phyloP scores from a whole-genome alignment of 768 basidiomycete genomes.

The Lactarius trivialis region DNA sequence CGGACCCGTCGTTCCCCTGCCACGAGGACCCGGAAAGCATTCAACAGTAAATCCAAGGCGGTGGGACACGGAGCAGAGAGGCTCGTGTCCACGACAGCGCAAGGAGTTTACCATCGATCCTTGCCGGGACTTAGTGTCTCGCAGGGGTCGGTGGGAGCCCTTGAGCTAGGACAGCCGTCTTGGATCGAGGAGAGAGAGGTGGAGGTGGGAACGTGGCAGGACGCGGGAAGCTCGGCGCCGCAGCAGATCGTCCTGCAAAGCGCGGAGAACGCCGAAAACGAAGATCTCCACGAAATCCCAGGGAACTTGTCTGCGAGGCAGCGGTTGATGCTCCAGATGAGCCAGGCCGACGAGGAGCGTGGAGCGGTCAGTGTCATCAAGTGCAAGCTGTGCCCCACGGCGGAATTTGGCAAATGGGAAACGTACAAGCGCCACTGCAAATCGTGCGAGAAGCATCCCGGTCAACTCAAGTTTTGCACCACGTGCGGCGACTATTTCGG shows the following conservation, averaged over 20 bases:
- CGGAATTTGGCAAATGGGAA: background rate
- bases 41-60: background rate
- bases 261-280: background rate
- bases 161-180: background rate
- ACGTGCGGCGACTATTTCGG: background rate
- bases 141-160: background rate
- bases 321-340: background rate
- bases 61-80: background rate
- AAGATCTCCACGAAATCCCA: background rate
- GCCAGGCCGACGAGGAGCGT: background rate
- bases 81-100: background rate
- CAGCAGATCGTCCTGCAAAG: background rate
- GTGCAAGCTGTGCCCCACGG: background rate
- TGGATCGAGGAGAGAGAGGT: background rate
- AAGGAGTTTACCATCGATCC: background rate
- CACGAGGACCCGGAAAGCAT: background rate
- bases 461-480: background rate
- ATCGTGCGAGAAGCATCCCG: background rate
- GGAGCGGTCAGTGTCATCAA: background rate
- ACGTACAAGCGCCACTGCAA: background rate
- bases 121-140: background rate
- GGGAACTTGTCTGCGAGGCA: background rate
- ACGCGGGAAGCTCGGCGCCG: background rate
- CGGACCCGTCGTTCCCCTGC: background rate
- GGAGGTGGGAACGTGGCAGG: background rate